Evolutionary conservation across 192 early-diverging fungal species (phyloP), one percentile per base, ranked within the genome.

Genomic region (Coemansia sp.): DNA sequence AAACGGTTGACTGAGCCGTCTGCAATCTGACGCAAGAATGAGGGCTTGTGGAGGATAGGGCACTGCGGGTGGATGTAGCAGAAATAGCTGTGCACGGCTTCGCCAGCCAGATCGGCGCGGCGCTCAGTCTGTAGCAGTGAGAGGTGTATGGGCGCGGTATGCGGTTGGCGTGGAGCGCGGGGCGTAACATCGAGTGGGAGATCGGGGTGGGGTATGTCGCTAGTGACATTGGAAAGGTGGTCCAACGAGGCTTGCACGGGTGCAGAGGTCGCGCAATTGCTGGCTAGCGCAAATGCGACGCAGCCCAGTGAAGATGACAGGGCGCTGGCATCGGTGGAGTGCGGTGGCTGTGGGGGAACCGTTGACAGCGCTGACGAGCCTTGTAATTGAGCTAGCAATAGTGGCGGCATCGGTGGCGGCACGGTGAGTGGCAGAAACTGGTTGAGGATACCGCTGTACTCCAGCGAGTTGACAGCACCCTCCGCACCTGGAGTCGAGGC

Each of bases 11-110:
- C 65, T 0, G 68, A 60, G 56, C 78, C 78, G 26, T 81, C 69
- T 54, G 18, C 47, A 19, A 70, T 52, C 64, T 69, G 69, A 22
- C 62, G 64, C 50, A 82, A 58, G 44, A 82, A 82, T 23, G 70
- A 67, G n/a, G 73, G 70, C 38, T 68, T 68, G 80, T 82, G 80
- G 49, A 82, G 72, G 59, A 76, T 76, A 7, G 80, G 80, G 48
- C 60, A 64, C 60, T 82, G 80, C 41, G 67, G 80, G 61, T 82
- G 80, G 48, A 82, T 62, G 47, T 68, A 76, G 60, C 74, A 60
- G 61, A 82, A 82, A 54, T 82, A 82, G 54, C 69, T 72, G 58
- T 73, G 69, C 24, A 82, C 67, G 10, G 70, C 63, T 1, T 56
- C 60, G 19, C 49, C 64, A 7, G 71, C 62, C 24, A 70, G 60